Conservation (phyloP, 2,329 filamentous ascomycete species). For the Fusarium austroafricanum region DNA sequence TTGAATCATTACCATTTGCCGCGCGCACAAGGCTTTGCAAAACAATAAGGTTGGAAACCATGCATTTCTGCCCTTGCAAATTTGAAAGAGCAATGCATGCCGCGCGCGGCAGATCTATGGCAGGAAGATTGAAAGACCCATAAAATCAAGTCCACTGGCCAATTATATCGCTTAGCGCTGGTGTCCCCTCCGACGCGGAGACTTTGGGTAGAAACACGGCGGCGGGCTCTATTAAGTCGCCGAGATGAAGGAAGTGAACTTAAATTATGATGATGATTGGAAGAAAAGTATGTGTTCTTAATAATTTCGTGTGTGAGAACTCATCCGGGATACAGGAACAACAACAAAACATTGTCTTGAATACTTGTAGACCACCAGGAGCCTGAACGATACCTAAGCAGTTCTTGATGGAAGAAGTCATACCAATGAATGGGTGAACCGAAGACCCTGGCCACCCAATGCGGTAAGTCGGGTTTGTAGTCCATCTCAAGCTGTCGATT, state of each 20-base stretch:
- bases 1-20: background rate
- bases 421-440: background rate
- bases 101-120: conserved; percentile 7
- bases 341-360: no score
- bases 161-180: conserved; percentile 10
- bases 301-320: no score
- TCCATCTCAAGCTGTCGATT: conserved; percentile 11
- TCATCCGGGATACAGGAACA: no score
- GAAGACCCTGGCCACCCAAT: background rate
- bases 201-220: conserved; percentile 3
- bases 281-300: no score
- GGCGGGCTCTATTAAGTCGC: background rate
- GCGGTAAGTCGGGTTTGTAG: background rate
- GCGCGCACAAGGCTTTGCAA: background rate
- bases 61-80: background rate
- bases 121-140: background rate
- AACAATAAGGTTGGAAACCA: background rate
- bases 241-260: background rate
- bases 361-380: no score
- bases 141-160: background rate
- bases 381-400: no score
- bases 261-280: background rate
- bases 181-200: background rate
- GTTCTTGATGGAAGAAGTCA: no score
- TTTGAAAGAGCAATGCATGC: background rate